These are phyloP conservation scores for Carnegiea gigantea DNA, from an alignment of 179 eudicot species.

Conservation along the genomic window DNA sequence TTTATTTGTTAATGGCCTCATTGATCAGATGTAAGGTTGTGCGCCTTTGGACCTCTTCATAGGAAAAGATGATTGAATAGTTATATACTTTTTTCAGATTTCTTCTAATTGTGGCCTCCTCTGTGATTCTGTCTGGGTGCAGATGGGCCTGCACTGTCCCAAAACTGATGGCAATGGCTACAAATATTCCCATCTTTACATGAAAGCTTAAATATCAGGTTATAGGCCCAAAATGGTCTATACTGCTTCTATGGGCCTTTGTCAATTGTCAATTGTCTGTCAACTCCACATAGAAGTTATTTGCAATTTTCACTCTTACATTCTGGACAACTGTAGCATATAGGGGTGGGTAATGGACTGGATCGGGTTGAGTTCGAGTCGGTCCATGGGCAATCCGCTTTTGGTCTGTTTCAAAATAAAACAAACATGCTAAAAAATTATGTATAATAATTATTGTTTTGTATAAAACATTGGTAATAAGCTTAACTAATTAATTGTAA, in stretches of 20 bases:
- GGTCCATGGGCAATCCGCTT: no score
- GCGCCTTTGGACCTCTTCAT: no score
- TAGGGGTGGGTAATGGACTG: no score
- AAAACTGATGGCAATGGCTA: constrained; percentile 1
- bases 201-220: neutral
- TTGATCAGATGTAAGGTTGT: no score
- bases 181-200: neutral
- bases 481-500: no score
- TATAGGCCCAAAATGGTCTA: neutral
- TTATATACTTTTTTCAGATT: neutral
- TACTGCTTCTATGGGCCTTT: neutral
- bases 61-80: neutral
- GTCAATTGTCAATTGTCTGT: neutral
- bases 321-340: neutral
- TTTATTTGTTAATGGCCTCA: no score
- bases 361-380: no score
- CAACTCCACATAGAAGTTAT: neutral
- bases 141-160: constrained; percentile 5
- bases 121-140: neutral
- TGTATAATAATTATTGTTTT: no score
- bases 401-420: no score
- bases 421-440: no score
- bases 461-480: no score
- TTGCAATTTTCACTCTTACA: neutral
- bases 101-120: constrained; percentile 1